Base-by-base conservation (phyloP, 257 asterid species). In the Plantago major region DNA sequence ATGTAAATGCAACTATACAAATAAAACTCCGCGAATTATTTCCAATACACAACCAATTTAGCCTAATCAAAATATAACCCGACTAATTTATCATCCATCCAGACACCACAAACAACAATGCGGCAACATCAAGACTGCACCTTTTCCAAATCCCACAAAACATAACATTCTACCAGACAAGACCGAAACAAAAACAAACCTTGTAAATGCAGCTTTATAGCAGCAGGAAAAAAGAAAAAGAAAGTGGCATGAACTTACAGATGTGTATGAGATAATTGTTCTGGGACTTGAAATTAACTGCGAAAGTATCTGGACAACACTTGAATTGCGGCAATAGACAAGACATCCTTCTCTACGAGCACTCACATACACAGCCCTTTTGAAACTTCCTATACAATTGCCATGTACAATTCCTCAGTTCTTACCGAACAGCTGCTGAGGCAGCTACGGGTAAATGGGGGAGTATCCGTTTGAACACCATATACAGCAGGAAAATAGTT, bases 291-390 rank as follows among this genome's bases (percentile, higher is more conserved):
- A 82, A 79, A 76, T 77, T 76, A 48, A 76, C 78, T 58, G 85
- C 82, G 68, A 86, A 83, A 63, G 93, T 78, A 57, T 89, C 97
- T 14, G 95, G 97, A 76, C 81, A 83, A 73, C 94, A 86, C 83
- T 77, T 83, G 86, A 92, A 92, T 65, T 92, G 97, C 37, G 97
- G 96, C 95, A 92, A 71, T 68, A 92, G 68, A 74, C 94, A 89
- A 73, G 97, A 81, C 97, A 92, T 89, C 57, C 69, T 83, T 71
- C 72, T 67, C 76, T 72, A 62, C 69, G 46, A 58, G 7, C 2
- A 69, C 42, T 58, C 74, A 68, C 70, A 45, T 68, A 71, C 66
- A 57, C 46, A 60, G 38, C 15, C 13, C 53, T 46, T 38, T 22
- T 22, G 26, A 22, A 71, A 45, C 57, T 11, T 70, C 57, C 63